A percentile compares a stretch with the other conserved stretches of the same genome.
phyloP scores from a whole-genome alignment of 179 eudicot species.

The Vitellaria paradoxa region DNA sequence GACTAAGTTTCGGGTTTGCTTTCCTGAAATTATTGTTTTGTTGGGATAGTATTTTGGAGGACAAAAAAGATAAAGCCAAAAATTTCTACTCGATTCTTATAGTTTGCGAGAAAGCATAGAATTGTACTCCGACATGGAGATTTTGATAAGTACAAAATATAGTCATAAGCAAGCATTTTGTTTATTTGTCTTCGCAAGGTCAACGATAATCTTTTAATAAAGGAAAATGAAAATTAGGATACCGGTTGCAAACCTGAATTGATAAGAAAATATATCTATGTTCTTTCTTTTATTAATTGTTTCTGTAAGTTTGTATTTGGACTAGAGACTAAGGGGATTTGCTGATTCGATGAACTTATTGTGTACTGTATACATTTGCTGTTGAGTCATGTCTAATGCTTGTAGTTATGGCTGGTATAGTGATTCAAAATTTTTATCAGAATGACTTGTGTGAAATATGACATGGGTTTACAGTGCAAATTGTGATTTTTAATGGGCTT shows the following conservation, averaged over 20 bases:
- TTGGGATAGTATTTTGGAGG: too few species aligned
- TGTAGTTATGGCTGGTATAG: background rate
- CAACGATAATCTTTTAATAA: background rate
- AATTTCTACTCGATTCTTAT: too few species aligned
- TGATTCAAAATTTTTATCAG: background rate
- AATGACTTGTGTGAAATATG: background rate
- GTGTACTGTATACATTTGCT: background rate
- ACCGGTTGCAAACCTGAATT: background rate
- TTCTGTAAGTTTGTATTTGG: background rate
- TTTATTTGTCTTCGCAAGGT: background rate
- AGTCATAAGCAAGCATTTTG: too few species aligned
- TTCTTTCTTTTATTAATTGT: background rate
- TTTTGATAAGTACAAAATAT: background rate
- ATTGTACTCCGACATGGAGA: background rate
- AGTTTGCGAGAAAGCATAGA: constrained; percentile 1
- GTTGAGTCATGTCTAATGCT: background rate
- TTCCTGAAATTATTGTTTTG: background rate
- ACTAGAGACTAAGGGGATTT: background rate
- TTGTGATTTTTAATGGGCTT: background rate
- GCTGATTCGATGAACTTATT: background rate
- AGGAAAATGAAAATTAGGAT: background rate
- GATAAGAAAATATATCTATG: background rate
- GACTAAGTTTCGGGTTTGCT: background rate
- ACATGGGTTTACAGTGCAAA: too few species aligned
- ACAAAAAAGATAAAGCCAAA: too few species aligned